Percentiles rank a stretch among this genome's conserved stretches.
phyloP scores from a whole-genome alignment of 2,329 filamentous ascomycete species.

The Talaromyces funiculosus region DNA sequence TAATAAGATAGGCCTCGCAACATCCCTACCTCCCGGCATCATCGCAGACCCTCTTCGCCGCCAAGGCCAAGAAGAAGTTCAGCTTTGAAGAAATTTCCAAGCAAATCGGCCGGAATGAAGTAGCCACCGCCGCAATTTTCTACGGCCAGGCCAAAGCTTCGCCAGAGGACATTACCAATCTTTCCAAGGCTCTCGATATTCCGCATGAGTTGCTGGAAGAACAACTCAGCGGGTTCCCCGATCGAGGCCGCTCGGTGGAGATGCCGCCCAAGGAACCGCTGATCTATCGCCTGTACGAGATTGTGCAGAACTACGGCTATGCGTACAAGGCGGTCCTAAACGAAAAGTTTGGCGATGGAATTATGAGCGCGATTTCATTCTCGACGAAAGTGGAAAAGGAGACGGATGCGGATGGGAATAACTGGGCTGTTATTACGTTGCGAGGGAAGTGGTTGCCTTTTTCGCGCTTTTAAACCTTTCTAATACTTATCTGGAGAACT shows the following conservation, averaged over 20 bases:
- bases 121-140: slow-evolving; percentile 81
- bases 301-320: slow-evolving; percentile 95
- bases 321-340: slow-evolving; percentile 93
- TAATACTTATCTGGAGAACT: no score
- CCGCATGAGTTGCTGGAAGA: slow-evolving; percentile 51
- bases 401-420: slow-evolving; percentile 70
- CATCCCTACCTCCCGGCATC: slow-evolving; percentile 62
- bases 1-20: slow-evolving; percentile 22
- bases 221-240: slow-evolving; percentile 68
- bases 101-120: slow-evolving; percentile 70
- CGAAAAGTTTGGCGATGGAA: slow-evolving; percentile 90
- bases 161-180: slow-evolving; percentile 60
- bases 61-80: slow-evolving; percentile 69
- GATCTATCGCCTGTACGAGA: slow-evolving; percentile 87
- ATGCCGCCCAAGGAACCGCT: slow-evolving; percentile 82
- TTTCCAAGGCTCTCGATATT: slow-evolving; percentile 61
- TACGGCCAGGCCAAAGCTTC: slow-evolving; percentile 79
- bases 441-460: slow-evolving; percentile 70
- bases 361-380: slow-evolving; percentile 94
- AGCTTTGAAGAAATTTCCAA: slow-evolving; percentile 74
- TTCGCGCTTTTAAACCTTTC: slow-evolving; percentile 33
- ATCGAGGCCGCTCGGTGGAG: slow-evolving; percentile 70
- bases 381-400: slow-evolving; percentile 91
- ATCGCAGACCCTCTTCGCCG: slow-evolving; percentile 69
- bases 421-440: slow-evolving; percentile 80